Evolutionary conservation across 148 eudicot species (phyloP).

Genomic region (Gaultheria prostrata): DNA sequence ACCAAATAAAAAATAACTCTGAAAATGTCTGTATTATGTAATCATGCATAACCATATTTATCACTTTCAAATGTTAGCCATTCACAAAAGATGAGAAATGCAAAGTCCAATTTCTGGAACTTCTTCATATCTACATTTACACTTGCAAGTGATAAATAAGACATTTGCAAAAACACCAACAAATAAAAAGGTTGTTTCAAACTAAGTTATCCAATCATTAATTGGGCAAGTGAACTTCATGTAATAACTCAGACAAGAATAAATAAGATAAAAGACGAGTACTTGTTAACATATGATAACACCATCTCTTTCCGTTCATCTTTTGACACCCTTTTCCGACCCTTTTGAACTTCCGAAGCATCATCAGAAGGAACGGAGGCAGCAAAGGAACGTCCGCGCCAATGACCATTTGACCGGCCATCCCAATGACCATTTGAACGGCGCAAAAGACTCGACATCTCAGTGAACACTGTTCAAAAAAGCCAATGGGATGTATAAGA

Average conservation of each 20-base stretch:
- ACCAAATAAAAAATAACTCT: neutral
- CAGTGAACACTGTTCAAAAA: conserved; percentile 16
- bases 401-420: conserved; percentile 17
- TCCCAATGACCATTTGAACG: conserved; percentile 11
- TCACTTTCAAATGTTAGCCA: neutral
- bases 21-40: neutral
- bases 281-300: conserved; percentile 28
- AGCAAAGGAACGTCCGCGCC: conserved; percentile 22
- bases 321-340: conserved; percentile 19
- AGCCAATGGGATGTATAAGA: neutral
- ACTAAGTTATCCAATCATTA: neutral
- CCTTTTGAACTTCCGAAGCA: conserved; percentile 2
- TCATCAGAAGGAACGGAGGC: conserved; percentile 29
- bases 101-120: neutral
- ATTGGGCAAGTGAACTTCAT: conserved; percentile 2
- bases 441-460: conserved; percentile 18
- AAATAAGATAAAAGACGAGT: conserved; percentile 1
- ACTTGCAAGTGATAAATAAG: neutral
- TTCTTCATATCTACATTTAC: neutral
- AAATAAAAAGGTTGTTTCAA: neutral
- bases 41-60: neutral
- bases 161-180: neutral
- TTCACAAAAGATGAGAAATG: neutral
- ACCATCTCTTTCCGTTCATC: conserved; percentile 31
- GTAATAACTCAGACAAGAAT: neutral